Evolutionary conservation across 495 filamentous ascomycete genomes (phyloP), one percentile per base, ranked within the genome.

Genomic region (Lasiosphaeria hispida): DNA sequence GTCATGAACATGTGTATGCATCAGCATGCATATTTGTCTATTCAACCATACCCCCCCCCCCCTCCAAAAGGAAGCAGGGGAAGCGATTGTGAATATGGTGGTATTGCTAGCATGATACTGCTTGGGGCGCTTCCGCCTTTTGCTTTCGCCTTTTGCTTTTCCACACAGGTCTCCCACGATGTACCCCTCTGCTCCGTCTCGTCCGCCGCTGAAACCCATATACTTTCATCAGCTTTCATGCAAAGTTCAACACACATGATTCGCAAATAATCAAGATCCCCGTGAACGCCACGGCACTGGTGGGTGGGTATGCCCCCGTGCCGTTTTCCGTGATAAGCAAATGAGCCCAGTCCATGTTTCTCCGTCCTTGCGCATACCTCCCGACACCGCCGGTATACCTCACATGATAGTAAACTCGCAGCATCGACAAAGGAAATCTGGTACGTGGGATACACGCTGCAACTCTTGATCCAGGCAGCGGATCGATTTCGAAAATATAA

Each of bases 201-300:
- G 23, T 30, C 23, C 23, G 2, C 5, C 23, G 23, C 23, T 30
- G 23, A 30, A 13, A 17, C 10, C 11, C 19, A 49, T 35, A n/a
- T 49, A 49, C 18, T 37, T 36, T 49, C 47, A 15, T 49, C 47
- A 49, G 23, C 47, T 33, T 33, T 49, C 47, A 49, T 49, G 47
- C 47, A 47, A 47, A 15, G n/a, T 17, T 17, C 45, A 34, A 49
- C 15, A 49, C 45, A 48, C 47, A 49, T 49, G 47, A 13, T 30
- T 33, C 33, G 7, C 19, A 49, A 36, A 34, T 34, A 49, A n/a
- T n/a, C 14, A n/a, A 15, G 1, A 10, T 14, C 14, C 47, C 47
- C 33, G 7, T 49, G 7, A 49, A 49, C 47, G 19, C 47, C 47
- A 23, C 43, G 47, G 19, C 23, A 33, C 14, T 37, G 11, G 9